phyloP scores from a whole-genome alignment of 805 yeast genomes.

The Lipomyces orientalis region DNA sequence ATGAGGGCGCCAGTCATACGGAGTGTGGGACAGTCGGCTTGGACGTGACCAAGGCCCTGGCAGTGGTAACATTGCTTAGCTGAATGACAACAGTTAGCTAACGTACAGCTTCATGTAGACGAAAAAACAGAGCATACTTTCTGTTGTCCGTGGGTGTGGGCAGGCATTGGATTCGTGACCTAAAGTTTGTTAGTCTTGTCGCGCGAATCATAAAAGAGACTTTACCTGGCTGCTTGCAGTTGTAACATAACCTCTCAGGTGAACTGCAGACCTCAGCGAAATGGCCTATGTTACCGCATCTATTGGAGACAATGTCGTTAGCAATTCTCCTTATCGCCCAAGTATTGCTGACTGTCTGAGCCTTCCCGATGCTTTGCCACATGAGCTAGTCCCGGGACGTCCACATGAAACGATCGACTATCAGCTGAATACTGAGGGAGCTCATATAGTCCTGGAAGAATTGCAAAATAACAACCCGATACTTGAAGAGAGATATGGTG shows the following conservation, averaged over 20 bases:
- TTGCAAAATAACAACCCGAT: background rate
- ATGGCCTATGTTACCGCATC: constrained; percentile 92
- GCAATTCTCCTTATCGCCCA: background rate
- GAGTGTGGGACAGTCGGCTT: constrained; percentile 75
- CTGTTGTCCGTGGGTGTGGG: constrained; percentile 83
- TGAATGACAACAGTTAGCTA: constrained; percentile 4
- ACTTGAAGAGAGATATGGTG: background rate
- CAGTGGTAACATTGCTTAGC: constrained; percentile 62
- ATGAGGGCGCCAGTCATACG: constrained; percentile 55
- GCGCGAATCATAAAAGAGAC: background rate
- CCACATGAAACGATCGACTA: background rate
- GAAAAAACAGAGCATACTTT: constrained; percentile 53
- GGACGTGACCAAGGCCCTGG: constrained; percentile 87
- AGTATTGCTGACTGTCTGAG: background rate
- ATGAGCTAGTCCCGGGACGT: background rate
- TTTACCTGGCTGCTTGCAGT: constrained; percentile 77
- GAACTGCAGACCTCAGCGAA: constrained; percentile 85
- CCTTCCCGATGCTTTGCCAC: background rate
- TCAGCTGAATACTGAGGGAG: background rate
- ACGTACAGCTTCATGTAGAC: background rate
- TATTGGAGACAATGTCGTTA: constrained; percentile 40
- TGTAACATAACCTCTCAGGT: constrained; percentile 86
- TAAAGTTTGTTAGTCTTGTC: background rate
- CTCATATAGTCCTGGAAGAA: background rate
- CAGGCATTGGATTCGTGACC: constrained; percentile 87